These are phyloP conservation scores for Phytopythium delawarense DNA, from an alignment of 352 stramenopile genomes.

Conservation along the genomic window DNA sequence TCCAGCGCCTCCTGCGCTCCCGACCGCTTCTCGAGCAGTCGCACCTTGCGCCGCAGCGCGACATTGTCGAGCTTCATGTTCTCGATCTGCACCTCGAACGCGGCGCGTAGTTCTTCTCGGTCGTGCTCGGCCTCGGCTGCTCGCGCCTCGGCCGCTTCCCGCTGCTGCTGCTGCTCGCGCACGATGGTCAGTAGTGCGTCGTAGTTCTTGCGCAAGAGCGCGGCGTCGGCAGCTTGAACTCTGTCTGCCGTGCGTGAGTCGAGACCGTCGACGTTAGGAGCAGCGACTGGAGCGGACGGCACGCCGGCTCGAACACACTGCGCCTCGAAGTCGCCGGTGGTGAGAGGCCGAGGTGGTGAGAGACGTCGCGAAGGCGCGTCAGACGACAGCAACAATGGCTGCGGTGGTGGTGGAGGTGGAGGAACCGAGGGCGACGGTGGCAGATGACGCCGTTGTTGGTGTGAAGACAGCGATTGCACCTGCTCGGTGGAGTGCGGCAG, in stretches of 20 bases:
- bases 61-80: slow-evolving; percentile 73
- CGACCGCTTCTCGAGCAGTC: slow-evolving; percentile 48
- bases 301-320: slow-evolving; percentile 9
- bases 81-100: slow-evolving; percentile 69
- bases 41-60: slow-evolving; percentile 59
- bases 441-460: not conserved
- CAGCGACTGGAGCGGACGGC: slow-evolving; percentile 19
- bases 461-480: not conserved
- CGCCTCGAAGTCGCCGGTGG: not conserved
- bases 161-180: slow-evolving; percentile 61
- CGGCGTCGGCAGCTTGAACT: slow-evolving; percentile 56
- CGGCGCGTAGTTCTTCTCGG: slow-evolving; percentile 41
- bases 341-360: not conserved
- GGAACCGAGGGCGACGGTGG: not conserved
- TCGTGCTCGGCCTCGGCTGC: slow-evolving; percentile 43
- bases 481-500: not conserved
- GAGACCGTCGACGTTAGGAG: slow-evolving; percentile 53
- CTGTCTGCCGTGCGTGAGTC: slow-evolving; percentile 41
- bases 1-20: slow-evolving; percentile 52
- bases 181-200: slow-evolving; percentile 72
- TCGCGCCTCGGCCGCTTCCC: slow-evolving; percentile 42
- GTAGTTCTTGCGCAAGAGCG: slow-evolving; percentile 73
- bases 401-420: not conserved
- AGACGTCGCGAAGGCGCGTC: no score
- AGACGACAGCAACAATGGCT: no score